Base-by-base conservation (phyloP, 176 grass and related monocot genomes). In the Juncus inflexus region DNA sequence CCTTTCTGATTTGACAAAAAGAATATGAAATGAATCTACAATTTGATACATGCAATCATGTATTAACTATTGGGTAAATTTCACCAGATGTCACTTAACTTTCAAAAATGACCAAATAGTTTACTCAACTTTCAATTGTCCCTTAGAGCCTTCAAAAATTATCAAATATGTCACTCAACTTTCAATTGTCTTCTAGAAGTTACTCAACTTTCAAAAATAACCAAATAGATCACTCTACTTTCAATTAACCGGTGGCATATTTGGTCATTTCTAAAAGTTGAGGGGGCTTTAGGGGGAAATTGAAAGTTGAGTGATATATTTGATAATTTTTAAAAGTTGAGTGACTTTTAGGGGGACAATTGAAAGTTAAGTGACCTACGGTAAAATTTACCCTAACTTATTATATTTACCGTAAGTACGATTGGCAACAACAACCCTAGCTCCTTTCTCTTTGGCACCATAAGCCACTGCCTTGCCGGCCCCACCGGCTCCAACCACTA, bases 401-500 rank as follows among this genome's bases (percentile, higher is more conserved):
- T 28, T 28, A 28, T 28, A 72, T 6, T 87, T 97, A 97, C 92
- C 87, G 67, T 79, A 91, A 50, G 92, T 97, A 67, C 92, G 92
- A 68, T 97, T 97, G 74, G 92, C 87, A 62, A 97, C 72, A 13
- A 91, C 83, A 67, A 97, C 82, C 73, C 77, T 91, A 14, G 92
- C 92, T 76, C 92, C 92, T 73, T 97, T 97, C 75, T 81, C 85
- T 66, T 84, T 91, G 41, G 92, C 92, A 58, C 92, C 87, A 78
- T 89, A 97, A 50, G 87, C 85, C 80, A 91, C 86, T 76, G 87
- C 92, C 67, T 91, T 97, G 51, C 80, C 92, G 79, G 87, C 87
- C 69, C 92, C 92, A 74, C 92, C 92, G 81, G 92, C 92, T 77
- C 92, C 92, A 58, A 89, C 77, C 53, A 97, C 80, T 79, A 97